A percentile compares a stretch with the other conserved stretches of the same genome.
Conservation (phyloP, 2,329 filamentous ascomycete species). For the Dactylonectria estremocensis region DNA sequence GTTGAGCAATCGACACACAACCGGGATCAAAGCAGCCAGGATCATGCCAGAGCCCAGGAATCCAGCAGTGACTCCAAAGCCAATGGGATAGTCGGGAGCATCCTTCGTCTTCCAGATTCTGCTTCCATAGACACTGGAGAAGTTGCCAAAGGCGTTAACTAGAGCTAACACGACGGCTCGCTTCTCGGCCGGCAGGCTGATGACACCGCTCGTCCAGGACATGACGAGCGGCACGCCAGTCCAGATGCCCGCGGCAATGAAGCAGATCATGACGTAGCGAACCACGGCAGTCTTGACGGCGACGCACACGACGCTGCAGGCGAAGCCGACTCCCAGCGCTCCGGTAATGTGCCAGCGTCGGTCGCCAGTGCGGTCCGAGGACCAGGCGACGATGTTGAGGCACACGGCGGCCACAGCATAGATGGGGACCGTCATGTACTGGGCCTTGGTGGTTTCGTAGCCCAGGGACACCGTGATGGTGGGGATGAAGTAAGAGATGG, state of each 20-base stretch:
- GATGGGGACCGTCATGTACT: slow-evolving; percentile 34
- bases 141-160: slow-evolving; percentile 29
- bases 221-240: slow-evolving; percentile 27
- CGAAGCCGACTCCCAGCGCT: slow-evolving; percentile 3
- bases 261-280: slow-evolving; percentile 38
- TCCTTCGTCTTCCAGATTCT: slow-evolving; percentile 48
- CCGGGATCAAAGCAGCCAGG: slow-evolving; percentile 44
- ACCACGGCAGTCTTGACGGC: neutral
- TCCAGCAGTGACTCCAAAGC: slow-evolving; percentile 50
- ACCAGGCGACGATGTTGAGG: slow-evolving; percentile 23
- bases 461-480: slow-evolving; percentile 65
- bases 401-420: slow-evolving; percentile 5
- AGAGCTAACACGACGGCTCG: slow-evolving; percentile 23
- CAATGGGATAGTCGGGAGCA: slow-evolving; percentile 45
- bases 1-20: slow-evolving; percentile 34
- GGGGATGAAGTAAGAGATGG: slow-evolving; percentile 69
- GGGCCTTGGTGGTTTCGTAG: slow-evolving; percentile 59
- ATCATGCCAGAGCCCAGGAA: slow-evolving; percentile 48
- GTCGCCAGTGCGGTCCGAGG: slow-evolving; percentile 24
- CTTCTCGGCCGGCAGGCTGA: slow-evolving; percentile 22
- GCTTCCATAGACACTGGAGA: slow-evolving; percentile 30
- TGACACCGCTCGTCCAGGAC: slow-evolving; percentile 28
- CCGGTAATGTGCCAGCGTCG: slow-evolving; percentile 23
- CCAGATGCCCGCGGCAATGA: slow-evolving; percentile 22
- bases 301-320: slow-evolving; percentile 17